Evolutionary conservation across 2,329 filamentous ascomycete genomes (phyloP).

Genomic region (Neofusicoccum laricinum): DNA sequence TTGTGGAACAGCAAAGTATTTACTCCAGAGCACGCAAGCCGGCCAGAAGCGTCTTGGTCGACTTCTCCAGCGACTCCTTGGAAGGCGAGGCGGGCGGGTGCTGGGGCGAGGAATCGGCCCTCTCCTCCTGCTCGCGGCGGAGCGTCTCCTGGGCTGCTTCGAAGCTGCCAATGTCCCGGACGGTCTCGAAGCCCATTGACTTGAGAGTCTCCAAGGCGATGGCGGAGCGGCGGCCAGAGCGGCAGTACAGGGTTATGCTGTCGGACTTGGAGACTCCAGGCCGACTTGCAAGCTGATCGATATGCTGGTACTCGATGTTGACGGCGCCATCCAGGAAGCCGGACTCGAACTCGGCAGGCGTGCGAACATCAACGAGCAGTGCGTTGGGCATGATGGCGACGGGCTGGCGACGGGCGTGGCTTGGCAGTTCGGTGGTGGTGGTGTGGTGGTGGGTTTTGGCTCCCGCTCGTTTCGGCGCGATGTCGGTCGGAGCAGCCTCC

Average conservation of each 20-base stretch:
- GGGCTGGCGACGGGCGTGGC: no score
- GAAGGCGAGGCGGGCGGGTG: constrained; percentile 13
- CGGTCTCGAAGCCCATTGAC: constrained; percentile 28
- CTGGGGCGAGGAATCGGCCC: constrained; percentile 20
- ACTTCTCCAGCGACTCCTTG: constrained; percentile 23
- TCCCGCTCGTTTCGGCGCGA: not conserved
- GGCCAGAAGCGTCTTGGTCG: constrained; percentile 25
- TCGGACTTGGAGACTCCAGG: constrained; percentile 24
- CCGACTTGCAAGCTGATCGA: constrained; percentile 24
- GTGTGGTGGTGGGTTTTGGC: not conserved
- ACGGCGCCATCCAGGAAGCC: constrained; percentile 31
- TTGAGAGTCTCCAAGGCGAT: constrained; percentile 31
- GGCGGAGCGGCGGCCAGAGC: constrained; percentile 32
- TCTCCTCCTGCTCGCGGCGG: constrained; percentile 26
- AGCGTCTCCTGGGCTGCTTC: constrained; percentile 31
- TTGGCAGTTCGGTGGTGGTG: no score
- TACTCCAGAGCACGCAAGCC: constrained; percentile 29
- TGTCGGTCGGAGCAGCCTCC: not conserved
- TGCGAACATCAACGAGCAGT: constrained; percentile 36
- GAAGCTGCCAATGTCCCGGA: constrained; percentile 35
- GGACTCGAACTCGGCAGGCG: constrained; percentile 33
- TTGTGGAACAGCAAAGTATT: not conserved
- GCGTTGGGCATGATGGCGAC: not conserved
- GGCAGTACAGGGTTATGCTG: constrained; percentile 37
- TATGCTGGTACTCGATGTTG: constrained; percentile 38